Conservation (phyloP, 2,329 filamentous ascomycete genomes). For the Lasiodiplodia theobromae region DNA sequence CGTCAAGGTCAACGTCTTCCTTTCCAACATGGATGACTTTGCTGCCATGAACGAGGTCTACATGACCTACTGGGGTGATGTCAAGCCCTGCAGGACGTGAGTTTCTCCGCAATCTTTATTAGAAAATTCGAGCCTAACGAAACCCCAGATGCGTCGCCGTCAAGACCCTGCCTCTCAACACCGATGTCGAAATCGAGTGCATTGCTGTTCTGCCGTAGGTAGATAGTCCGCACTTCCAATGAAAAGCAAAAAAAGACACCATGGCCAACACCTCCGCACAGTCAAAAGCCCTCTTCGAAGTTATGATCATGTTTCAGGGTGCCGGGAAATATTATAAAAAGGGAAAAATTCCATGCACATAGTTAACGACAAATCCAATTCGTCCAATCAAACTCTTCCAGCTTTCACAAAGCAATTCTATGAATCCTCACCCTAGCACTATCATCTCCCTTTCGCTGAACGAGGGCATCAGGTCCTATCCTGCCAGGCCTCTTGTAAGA, state of each 20-base stretch:
- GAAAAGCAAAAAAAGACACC: not conserved
- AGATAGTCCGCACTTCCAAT: slow-evolving; percentile 5
- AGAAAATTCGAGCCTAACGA: not conserved
- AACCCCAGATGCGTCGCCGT: slow-evolving; percentile 33
- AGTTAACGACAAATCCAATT: not conserved
- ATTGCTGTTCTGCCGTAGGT: slow-evolving; percentile 34
- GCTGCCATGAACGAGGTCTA: slow-evolving; percentile 42
- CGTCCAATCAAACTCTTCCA: not conserved
- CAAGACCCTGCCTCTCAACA: slow-evolving; percentile 35
- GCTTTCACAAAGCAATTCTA: not conserved
- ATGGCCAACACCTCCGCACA: not conserved
- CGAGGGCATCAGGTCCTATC: too few relatives aligned
- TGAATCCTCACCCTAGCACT: not conserved
- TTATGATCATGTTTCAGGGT: not conserved
- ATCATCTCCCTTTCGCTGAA: not conserved
- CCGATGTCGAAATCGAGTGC: slow-evolving; percentile 40
- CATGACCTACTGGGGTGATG: slow-evolving; percentile 34
- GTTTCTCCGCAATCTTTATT: not conserved
- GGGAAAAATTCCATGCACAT: not conserved
- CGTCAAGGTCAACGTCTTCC: slow-evolving; percentile 43
- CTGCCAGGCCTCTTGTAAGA: too few relatives aligned
- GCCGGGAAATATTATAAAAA: not conserved
- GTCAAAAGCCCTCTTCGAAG: not conserved
- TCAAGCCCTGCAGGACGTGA: slow-evolving; percentile 29
- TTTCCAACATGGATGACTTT: slow-evolving; percentile 41